phyloP scores from a whole-genome alignment of 2,329 filamentous ascomycete species.

The Cladosporium sp. region DNA sequence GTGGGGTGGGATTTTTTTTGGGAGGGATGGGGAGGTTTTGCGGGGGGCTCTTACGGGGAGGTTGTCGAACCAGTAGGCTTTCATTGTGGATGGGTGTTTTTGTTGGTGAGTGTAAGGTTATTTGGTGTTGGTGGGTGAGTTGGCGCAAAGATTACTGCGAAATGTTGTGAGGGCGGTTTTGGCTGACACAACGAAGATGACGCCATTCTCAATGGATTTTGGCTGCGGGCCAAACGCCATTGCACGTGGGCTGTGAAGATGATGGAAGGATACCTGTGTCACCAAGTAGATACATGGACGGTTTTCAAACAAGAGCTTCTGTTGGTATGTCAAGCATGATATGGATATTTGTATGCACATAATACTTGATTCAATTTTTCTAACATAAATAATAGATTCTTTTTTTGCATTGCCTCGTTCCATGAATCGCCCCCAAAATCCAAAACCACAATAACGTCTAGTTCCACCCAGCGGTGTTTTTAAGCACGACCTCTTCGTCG shows the following conservation, averaged over 20 bases:
- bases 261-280: too few relatives aligned
- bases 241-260: too few relatives aligned
- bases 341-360: too few relatives aligned
- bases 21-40: background rate
- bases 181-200: too few relatives aligned
- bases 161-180: too few relatives aligned
- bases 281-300: too few relatives aligned
- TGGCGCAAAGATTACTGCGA: background rate
- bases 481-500: constrained; percentile 58
- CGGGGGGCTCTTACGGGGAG: constrained; percentile 45
- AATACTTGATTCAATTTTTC: too few relatives aligned
- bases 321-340: too few relatives aligned
- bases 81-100: constrained; percentile 47
- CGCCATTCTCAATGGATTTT: too few relatives aligned
- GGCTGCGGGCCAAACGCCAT: too few relatives aligned
- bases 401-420: background rate
- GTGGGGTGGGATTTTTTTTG: background rate
- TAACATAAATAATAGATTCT: background rate
- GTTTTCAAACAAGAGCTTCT: too few relatives aligned
- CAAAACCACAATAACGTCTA: constrained; percentile 13
- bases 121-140: background rate
- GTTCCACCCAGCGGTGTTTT: constrained; percentile 51
- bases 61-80: constrained; percentile 68
- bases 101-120: background rate
- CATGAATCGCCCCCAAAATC: background rate